A percentile compares a stretch with the other conserved stretches of the same genome.
These are phyloP conservation scores for Theobroma grandiflorum DNA, from an alignment of 441 rosid species.

Conservation along the genomic window DNA sequence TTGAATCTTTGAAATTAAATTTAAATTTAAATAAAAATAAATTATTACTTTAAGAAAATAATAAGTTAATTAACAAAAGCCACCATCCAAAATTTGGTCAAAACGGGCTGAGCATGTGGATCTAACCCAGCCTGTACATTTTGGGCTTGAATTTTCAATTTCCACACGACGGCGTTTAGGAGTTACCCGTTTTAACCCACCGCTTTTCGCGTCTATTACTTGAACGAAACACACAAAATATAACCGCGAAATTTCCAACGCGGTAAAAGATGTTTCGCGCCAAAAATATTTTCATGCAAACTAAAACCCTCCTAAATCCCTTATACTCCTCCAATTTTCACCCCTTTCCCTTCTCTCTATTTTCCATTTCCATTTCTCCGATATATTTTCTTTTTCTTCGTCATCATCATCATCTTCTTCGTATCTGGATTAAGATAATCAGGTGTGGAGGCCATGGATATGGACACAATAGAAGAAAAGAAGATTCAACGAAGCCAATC, in stretches of 20 bases:
- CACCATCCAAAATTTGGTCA: too few species aligned
- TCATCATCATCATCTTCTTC: background rate
- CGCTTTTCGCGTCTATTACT: too few species aligned
- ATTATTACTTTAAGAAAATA: too few species aligned
- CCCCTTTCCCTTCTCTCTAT: background rate
- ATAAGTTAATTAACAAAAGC: too few species aligned
- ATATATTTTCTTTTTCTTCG: background rate
- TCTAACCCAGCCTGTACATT: too few species aligned
- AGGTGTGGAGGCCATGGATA: slow-evolving; percentile 25
- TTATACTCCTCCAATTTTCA: background rate
- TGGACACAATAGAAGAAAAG: background rate
- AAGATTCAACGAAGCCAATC: slow-evolving; percentile 9
- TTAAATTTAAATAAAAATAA: too few species aligned
- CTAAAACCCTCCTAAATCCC: background rate
- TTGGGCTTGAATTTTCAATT: too few species aligned
- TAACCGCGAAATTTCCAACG: background rate
- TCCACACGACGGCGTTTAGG: too few species aligned
- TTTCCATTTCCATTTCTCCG: background rate
- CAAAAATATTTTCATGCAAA: background rate
- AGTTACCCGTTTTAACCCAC: too few species aligned
- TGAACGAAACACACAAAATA: too few species aligned
- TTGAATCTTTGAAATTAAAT: too few species aligned
- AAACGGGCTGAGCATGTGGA: too few species aligned
- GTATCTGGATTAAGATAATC: background rate
- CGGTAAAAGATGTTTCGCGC: slow-evolving; percentile 9